phyloP scores from a whole-genome alignment of 2,329 filamentous ascomycete species.

The Fusarium xyrophilum region DNA sequence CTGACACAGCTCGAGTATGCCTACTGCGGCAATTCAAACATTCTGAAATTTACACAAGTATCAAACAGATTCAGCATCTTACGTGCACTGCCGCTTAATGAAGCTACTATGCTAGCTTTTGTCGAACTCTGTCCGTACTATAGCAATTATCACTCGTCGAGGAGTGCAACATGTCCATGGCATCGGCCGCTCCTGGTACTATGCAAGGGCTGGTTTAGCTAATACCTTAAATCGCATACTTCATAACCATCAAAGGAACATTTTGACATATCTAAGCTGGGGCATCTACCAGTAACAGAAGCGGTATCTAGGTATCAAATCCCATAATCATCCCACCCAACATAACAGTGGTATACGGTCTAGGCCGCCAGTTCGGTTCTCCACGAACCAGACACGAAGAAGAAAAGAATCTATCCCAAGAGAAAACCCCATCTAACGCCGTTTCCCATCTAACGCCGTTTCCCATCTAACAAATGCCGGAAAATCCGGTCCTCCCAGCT shows the following conservation, averaged over 20 bases:
- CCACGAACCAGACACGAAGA: neutral
- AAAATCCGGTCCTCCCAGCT: constrained; percentile 8
- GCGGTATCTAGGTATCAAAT: constrained; percentile 34
- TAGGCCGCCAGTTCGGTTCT: neutral
- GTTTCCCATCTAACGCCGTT: constrained; percentile 26
- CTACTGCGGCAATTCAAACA: neutral
- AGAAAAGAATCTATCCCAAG: constrained; percentile 6
- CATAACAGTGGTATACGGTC: neutral
- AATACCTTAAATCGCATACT: neutral
- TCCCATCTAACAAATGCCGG: constrained; percentile 31
- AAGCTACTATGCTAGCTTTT: neutral
- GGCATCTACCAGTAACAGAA: constrained; percentile 7
- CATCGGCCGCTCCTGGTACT: no score
- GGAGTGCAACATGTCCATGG: neutral
- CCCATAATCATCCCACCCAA: constrained; percentile 20
- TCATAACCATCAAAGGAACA: neutral
- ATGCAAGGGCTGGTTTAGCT: neutral
- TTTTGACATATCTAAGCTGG: constrained; percentile 13
- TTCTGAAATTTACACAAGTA: neutral
- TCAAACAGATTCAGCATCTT: neutral
- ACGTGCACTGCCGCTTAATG: neutral
- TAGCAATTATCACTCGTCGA: neutral
- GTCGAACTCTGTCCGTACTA: neutral
- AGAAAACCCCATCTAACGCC: constrained; percentile 24
- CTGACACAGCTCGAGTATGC: neutral